phyloP scores from a whole-genome alignment of 2,329 filamentous ascomycete genomes.

The Apiospora aurea region DNA sequence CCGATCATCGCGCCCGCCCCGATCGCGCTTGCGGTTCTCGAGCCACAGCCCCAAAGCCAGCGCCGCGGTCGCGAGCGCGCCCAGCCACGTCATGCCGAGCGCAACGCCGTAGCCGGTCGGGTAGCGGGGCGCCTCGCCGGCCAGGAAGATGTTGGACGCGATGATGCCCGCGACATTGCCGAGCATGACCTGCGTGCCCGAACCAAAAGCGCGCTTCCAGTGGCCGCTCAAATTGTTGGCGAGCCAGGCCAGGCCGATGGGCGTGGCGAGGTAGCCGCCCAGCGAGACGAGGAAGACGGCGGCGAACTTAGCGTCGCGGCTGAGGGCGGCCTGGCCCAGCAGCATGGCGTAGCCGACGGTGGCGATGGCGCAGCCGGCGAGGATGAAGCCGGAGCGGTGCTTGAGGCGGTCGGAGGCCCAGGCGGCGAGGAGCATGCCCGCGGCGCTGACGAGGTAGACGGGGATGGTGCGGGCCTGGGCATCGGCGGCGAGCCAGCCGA shows the following conservation, averaged over 20 bases:
- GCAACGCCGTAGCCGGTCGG: conserved; percentile 45
- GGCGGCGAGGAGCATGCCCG: conserved; percentile 41
- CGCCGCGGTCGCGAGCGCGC: conserved; percentile 43
- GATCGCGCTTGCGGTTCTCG: conserved; percentile 54
- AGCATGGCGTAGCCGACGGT: conserved; percentile 45
- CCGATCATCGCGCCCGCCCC: conserved; percentile 53
- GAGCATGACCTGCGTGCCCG: conserved; percentile 56
- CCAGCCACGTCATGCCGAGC: conserved; percentile 44
- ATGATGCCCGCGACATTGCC: conserved; percentile 53
- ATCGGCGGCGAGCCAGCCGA: conserved; percentile 45
- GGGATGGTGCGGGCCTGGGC: conserved; percentile 49
- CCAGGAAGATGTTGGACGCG: conserved; percentile 46
- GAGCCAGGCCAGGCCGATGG: conserved; percentile 54
- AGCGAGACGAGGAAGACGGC: conserved; percentile 46
- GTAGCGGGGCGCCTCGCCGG: conserved; percentile 44
- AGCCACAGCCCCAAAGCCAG: conserved; percentile 49
- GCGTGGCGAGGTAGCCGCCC: conserved; percentile 44
- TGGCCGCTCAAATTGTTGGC: conserved; percentile 60
- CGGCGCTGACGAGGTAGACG: conserved; percentile 44
- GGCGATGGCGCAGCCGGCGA: conserved; percentile 38
- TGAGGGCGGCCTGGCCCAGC: conserved; percentile 38
- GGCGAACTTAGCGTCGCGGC: conserved; percentile 43
- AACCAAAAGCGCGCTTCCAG: conserved; percentile 58
- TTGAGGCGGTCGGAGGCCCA: conserved; percentile 43
- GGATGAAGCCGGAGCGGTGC: conserved; percentile 46